Conservation (phyloP, 495 filamentous ascomycete species). For the Neurospora tetrasperma region DNA sequence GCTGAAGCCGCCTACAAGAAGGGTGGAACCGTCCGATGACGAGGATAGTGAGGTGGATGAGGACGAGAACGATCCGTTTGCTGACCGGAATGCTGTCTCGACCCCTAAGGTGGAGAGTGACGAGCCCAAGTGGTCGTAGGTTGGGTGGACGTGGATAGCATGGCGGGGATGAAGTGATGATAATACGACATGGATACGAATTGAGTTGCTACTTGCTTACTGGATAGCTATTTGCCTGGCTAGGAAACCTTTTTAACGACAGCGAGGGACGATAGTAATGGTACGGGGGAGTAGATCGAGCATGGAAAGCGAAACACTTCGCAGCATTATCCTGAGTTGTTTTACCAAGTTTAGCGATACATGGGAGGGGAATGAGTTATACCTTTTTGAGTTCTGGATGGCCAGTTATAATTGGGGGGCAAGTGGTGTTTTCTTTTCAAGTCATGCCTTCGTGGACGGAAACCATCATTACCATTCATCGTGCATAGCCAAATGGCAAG, state of each 20-base stretch:
- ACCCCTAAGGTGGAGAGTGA: slow-evolving; percentile 10
- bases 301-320: background rate
- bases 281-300: background rate
- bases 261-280: background rate
- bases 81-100: slow-evolving; percentile 54
- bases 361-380: background rate
- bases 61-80: slow-evolving; percentile 68
- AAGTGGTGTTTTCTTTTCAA: too few species aligned
- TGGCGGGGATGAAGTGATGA: background rate
- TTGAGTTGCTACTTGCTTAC: background rate
- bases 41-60: slow-evolving; percentile 38
- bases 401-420: background rate
- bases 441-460: too few species aligned
- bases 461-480: background rate
- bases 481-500: background rate
- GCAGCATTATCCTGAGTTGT: background rate
- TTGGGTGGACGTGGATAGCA: background rate
- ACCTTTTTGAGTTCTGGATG: background rate
- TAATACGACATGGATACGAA: background rate
- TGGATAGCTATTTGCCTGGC: background rate
- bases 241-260: background rate
- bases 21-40: slow-evolving; percentile 7
- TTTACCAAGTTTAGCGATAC: background rate
- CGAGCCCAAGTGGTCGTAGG: slow-evolving; percentile 7
- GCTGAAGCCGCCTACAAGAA: slow-evolving; percentile 23